Conservation (phyloP, 75 land plant genomes). For the Pinus taeda region DNA sequence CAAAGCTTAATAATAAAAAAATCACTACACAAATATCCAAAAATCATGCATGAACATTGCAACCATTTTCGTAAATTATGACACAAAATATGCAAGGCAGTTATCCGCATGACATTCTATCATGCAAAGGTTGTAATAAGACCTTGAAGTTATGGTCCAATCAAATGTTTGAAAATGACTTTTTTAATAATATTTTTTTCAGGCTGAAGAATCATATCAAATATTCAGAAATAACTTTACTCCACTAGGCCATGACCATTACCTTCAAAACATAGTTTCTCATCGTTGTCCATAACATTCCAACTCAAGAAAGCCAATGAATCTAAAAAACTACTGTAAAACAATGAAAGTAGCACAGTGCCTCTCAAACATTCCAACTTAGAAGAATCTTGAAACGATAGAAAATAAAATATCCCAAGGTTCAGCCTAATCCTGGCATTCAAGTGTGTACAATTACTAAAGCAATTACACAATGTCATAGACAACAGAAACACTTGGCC, state of each 20-base stretch:
- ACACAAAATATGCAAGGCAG: too few relatives aligned
- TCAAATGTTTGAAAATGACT: too few relatives aligned
- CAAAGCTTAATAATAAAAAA: too few relatives aligned
- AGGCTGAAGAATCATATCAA: not conserved
- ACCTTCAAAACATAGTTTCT: conserved; percentile 2
- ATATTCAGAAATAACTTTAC: not conserved
- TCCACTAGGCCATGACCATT: not conserved
- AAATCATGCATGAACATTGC: too few relatives aligned
- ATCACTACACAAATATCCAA: too few relatives aligned
- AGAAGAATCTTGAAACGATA: not conserved
- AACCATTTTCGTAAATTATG: too few relatives aligned
- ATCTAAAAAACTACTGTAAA: conserved; percentile 4
- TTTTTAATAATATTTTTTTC: too few relatives aligned
- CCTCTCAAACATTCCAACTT: not conserved
- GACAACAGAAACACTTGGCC: conserved; percentile 5
- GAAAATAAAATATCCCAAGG: conserved; percentile 7
- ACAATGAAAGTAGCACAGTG: conserved; percentile 7
- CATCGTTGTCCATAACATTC: conserved; percentile 5
- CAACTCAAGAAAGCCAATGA: conserved; percentile 10
- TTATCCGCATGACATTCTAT: too few relatives aligned
- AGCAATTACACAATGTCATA: conserved; percentile 6
- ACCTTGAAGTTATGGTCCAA: too few relatives aligned
- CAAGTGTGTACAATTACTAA: conserved; percentile 6
- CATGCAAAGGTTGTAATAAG: too few relatives aligned
- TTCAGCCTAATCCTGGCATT: conserved; percentile 1